phyloP scores from a whole-genome alignment of 495 filamentous ascomycete species.

The Aspergillus affinis region DNA sequence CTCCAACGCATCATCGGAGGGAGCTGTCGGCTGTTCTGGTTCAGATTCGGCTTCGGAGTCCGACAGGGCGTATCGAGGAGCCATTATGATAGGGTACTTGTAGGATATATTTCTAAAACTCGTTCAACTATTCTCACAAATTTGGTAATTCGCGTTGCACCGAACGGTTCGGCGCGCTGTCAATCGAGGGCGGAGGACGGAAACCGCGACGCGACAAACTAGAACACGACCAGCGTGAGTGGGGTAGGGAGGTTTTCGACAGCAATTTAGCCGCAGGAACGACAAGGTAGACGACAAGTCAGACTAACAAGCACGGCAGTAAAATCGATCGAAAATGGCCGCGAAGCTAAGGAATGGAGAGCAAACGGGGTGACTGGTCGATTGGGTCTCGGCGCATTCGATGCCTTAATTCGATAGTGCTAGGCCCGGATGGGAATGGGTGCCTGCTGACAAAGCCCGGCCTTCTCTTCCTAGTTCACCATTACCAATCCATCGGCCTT shows the following conservation, averaged over 20 bases:
- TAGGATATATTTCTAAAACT: not conserved
- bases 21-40: constrained; percentile 17
- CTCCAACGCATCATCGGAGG: constrained; percentile 45
- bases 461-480: not conserved
- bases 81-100: constrained; percentile 24
- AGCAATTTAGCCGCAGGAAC: not conserved
- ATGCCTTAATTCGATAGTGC: not conserved
- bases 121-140: not conserved
- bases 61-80: constrained; percentile 34
- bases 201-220: not conserved
- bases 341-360: not conserved
- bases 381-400: not conserved
- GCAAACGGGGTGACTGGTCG: not conserved
- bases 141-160: not conserved
- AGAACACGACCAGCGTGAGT: not conserved
- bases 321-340: not conserved
- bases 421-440: too few species aligned
- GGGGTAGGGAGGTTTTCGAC: not conserved
- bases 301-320: not conserved
- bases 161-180: not conserved
- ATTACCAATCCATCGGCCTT: not conserved
- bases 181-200: not conserved
- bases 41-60: constrained; percentile 39
- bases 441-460: not conserved
- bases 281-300: not conserved